These are phyloP conservation scores for Talaromyces marneffei DNA, from an alignment of 2,329 filamentous ascomycete species.

Conservation along the genomic window DNA sequence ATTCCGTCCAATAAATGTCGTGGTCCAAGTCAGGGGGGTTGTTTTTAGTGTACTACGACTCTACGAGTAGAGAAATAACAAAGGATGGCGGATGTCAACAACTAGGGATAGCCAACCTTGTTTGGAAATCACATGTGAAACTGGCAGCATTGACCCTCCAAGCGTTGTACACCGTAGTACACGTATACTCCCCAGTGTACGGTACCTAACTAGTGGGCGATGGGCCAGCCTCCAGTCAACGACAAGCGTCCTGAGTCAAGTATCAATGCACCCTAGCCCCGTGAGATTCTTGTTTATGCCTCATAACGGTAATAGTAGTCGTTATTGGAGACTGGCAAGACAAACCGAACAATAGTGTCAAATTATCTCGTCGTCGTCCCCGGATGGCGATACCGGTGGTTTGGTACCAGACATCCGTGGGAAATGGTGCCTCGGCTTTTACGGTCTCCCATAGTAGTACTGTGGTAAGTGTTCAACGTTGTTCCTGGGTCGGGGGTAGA, in stretches of 20 bases:
- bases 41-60: background rate
- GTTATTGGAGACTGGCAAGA: background rate
- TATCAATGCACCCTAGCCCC: background rate
- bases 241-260: background rate
- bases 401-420: no score
- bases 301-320: no score
- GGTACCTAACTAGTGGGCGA: background rate
- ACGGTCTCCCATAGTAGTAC: background rate
- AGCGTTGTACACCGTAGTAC: no score
- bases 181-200: no score
- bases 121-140: constrained; percentile 1
- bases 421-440: background rate
- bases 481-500: constrained; percentile 9
- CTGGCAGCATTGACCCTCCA: background rate
- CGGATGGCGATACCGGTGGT: background rate
- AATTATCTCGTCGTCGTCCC: background rate
- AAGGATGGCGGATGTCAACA: background rate
- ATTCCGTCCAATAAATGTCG: background rate
- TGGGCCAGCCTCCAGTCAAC: background rate
- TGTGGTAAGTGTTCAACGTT: background rate
- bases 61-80: no score
- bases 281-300: background rate
- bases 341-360: background rate
- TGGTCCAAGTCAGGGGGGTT: background rate
- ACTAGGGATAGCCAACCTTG: background rate